Base-by-base conservation (phyloP, 805 yeast genomes). In the Debaryomyces maramus region DNA sequence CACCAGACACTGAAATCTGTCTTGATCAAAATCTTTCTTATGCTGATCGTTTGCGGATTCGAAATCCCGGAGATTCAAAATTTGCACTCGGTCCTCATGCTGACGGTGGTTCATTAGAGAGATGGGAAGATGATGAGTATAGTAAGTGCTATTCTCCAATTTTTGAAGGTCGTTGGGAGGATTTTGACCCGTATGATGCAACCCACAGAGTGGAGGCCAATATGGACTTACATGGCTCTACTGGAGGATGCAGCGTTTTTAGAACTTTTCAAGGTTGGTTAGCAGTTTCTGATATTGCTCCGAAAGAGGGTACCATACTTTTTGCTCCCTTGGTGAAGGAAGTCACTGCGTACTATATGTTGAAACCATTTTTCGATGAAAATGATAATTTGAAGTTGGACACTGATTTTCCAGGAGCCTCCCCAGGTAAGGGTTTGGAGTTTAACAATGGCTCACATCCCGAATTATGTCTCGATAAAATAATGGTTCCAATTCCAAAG, bases 201-300 rank as follows among this genome's bases (percentile, higher is more conserved):
- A 61, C 61, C 15, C 57, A 59, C 23, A 50, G 75, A 19, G 52
- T 64, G 8, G 43, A 50, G 18, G 70, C 71, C 1, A 50, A 51
- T 7, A 56, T 60, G 39, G 63, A 65, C 37, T 45, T 63, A 34
- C 65, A 70, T 45, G 58, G 56, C 29, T 34, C 51, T 7, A 38
- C 33, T 15, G 42, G 39, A 10, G 32, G 34, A 32, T 63, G 69
- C 45, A 51, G 63, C 10, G 58, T 60, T 11, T 67, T 71, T 47
- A 58, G 77, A 37, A 53, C 70, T 4, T 63, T 68, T 32, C 76
- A 72, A 49, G 75, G 75, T 5, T 72, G 76, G 75, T 46, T 71
- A 13, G 59, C 73, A 3, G 50, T 72, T 41, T 56, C 67, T 13
- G 57, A 55, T 13, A 61, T 53, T 9, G 58, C 56, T 11, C 54